These are phyloP conservation scores for Kwoniella sp. DNA, from an alignment of 768 basidiomycete species.

Conservation along the genomic window DNA sequence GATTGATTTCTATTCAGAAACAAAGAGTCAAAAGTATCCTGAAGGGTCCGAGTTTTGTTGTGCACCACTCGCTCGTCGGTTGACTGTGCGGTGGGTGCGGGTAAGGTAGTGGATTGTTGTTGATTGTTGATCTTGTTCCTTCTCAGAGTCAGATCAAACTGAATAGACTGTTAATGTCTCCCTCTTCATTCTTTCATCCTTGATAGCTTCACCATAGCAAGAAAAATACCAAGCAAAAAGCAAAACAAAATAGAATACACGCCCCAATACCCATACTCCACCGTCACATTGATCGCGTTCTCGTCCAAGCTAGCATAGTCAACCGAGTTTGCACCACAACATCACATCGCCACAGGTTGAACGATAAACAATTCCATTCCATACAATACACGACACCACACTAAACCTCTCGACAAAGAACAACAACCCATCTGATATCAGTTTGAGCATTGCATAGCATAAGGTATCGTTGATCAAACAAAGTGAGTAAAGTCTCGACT, in stretches of 20 bases:
- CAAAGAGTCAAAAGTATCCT: background rate
- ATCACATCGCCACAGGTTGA: background rate
- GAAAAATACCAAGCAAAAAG: too few relatives aligned
- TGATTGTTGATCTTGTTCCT: conserved; percentile 7
- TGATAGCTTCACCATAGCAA: too few relatives aligned
- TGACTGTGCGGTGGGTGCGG: background rate
- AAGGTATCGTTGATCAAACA: too few relatives aligned
- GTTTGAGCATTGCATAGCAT: too few relatives aligned
- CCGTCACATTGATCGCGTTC: too few relatives aligned
- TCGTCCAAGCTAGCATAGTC: too few relatives aligned
- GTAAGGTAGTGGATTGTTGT: background rate
- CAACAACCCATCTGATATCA: background rate
- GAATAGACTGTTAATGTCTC: background rate
- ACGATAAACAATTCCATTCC: background rate
- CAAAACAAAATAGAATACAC: too few relatives aligned
- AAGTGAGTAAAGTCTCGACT: too few relatives aligned
- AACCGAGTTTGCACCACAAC: background rate
- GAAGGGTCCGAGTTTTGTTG: background rate
- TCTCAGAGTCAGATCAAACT: background rate
- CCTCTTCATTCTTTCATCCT: conserved; percentile 2
- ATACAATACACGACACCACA: background rate
- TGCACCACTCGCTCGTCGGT: too few relatives aligned
- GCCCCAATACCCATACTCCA: too few relatives aligned
- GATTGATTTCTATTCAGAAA: background rate
- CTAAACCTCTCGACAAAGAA: background rate